Evolutionary conservation across 768 basidiomycete genomes (phyloP).

Genomic region (Cystobasidium onofrii): DNA sequence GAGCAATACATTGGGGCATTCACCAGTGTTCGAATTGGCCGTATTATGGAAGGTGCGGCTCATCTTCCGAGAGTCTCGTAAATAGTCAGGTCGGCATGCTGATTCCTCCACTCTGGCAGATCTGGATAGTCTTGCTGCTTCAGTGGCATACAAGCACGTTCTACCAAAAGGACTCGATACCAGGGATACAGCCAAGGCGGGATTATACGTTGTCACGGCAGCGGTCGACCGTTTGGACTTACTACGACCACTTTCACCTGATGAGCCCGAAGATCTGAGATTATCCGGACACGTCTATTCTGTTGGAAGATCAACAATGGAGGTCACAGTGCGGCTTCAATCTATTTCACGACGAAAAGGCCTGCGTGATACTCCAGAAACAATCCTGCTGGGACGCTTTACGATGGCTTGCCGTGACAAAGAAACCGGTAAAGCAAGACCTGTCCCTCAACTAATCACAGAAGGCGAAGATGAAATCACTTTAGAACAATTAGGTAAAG

Average conservation of each 20-base stretch:
- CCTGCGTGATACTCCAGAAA: slow-evolving; percentile 14
- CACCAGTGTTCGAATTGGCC: slow-evolving; percentile 35
- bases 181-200: slow-evolving; percentile 32
- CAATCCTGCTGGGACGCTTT: slow-evolving; percentile 40
- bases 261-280: slow-evolving; percentile 37
- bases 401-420: slow-evolving; percentile 39
- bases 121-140: slow-evolving; percentile 32
- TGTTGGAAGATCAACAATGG: slow-evolving; percentile 37
- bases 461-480: slow-evolving; percentile 36
- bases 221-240: slow-evolving; percentile 41
- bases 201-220: slow-evolving; percentile 41
- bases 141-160: slow-evolving; percentile 37
- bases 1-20: slow-evolving; percentile 37
- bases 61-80: no score
- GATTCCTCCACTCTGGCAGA: no score
- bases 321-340: slow-evolving; percentile 38
- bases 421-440: slow-evolving; percentile 34
- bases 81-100: no score
- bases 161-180: slow-evolving; percentile 32
- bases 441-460: slow-evolving; percentile 34
- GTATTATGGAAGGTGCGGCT: slow-evolving; percentile 37
- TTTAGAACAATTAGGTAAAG: slow-evolving; percentile 38
- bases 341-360: slow-evolving; percentile 21
- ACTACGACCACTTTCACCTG: slow-evolving; percentile 33
- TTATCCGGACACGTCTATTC: slow-evolving; percentile 39